Percentiles rank a stretch among this genome's conserved stretches.
Evolutionary conservation across 1,139 yeast genomes (phyloP).

Genomic region (Taphrina confusa): DNA sequence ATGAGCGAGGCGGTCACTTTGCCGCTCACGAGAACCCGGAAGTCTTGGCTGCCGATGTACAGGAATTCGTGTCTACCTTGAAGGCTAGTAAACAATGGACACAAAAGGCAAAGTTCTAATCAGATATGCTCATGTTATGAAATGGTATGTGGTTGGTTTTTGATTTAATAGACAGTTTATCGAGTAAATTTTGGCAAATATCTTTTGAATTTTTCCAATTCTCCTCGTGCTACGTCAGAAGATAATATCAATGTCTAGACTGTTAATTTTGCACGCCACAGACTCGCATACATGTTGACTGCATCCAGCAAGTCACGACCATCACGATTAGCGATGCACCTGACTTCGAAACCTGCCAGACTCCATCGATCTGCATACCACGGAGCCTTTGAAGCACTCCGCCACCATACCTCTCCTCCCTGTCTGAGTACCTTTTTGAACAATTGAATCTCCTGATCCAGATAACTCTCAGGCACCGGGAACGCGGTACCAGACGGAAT

Average conservation of each 20-base stretch:
- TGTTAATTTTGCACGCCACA: conserved; percentile 57
- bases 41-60: conserved; percentile 26
- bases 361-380: conserved; percentile 77
- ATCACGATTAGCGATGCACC: conserved; percentile 50
- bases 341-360: conserved; percentile 60
- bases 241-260: background rate
- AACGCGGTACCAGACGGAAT: conserved; percentile 4
- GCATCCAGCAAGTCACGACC: conserved; percentile 52
- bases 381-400: conserved; percentile 72
- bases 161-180: background rate
- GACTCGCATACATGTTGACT: conserved; percentile 83
- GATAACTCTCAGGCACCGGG: conserved; percentile 61
- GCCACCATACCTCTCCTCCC: conserved; percentile 72
- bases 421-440: conserved; percentile 62
- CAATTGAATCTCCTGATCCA: conserved; percentile 50
- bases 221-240: too few species aligned
- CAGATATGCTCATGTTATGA: background rate
- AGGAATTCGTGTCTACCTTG: conserved; percentile 19
- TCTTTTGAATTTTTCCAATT: background rate
- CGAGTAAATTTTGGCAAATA: background rate
- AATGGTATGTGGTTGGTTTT: background rate
- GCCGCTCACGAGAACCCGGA: conserved; percentile 34
- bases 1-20: conserved; percentile 33
- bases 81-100: conserved; percentile 10
- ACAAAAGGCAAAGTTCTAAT: conserved; percentile 29